These are phyloP conservation scores for Geosmithia flava DNA, from an alignment of 2,329 filamentous ascomycete species.

Conservation along the genomic window DNA sequence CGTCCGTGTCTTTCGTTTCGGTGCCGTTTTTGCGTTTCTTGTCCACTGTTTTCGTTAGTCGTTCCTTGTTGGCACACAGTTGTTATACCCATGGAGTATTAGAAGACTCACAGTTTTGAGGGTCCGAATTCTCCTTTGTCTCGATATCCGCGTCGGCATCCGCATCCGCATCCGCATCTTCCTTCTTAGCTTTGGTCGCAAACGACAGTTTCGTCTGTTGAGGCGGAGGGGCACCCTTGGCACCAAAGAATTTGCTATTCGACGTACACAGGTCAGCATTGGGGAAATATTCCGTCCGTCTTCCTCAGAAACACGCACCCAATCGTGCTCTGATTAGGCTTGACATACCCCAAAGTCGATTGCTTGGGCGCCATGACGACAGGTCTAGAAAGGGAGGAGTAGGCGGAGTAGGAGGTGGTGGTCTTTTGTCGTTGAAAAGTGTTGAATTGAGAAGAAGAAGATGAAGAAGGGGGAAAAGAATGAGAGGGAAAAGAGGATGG, in stretches of 20 bases:
- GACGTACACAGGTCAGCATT: conserved; percentile 1
- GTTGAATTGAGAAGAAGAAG: neutral
- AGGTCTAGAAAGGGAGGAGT: neutral
- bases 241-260: conserved; percentile 78
- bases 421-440: neutral
- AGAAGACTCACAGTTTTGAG: conserved; percentile 21
- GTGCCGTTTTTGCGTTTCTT: conserved; percentile 28
- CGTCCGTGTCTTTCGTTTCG: conserved; percentile 8
- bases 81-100: no score
- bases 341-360: conserved; percentile 81
- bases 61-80: no score
- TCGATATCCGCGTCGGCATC: conserved; percentile 12
- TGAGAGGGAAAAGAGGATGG: no score
- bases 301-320: conserved; percentile 35
- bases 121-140: conserved; percentile 23
- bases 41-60: conserved; percentile 17
- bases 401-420: neutral
- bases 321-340: conserved; percentile 59
- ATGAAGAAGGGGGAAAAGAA: neutral
- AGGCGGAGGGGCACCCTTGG: conserved; percentile 39
- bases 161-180: conserved; percentile 13
- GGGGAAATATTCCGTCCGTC: neutral
- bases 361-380: conserved; percentile 48
- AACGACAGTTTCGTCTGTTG: conserved; percentile 76
- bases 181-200: conserved; percentile 38